Evolutionary conservation across 306 rosid species (phyloP), one percentile per base, ranked within the genome.

Genomic region (Gleditsia sinensis): DNA sequence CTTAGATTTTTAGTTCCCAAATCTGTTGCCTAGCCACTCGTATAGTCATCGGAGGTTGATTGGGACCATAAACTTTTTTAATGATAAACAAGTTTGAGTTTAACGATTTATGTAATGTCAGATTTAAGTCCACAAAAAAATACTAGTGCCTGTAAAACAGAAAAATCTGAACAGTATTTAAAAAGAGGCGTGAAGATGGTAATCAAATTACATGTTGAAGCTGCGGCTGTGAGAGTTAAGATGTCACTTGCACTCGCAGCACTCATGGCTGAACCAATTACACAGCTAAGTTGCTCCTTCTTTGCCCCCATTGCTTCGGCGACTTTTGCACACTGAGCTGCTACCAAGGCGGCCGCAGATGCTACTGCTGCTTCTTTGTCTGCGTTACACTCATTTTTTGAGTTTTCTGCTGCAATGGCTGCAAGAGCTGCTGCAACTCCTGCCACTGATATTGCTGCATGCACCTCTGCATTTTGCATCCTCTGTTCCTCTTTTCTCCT

Each of bases 351-450:
- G 3, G 99, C 89, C 0, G 99, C 99, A 53, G 99, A 90, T 57
- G 98, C 96, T 72, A 92, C 74, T 1, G 97, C 96, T 2, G 93
- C 83, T 16, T 92, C 97, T 82, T 79, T 90, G 16, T 84, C 87
- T 19, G 74, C 74, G 58, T 78, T 71, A 0, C 89, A 63, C 51
- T 82, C 81, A 0, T 77, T 84, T 20, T 59, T 80, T 4, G 89
- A 78, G 55, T 71, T 90, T 4, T 90, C 96, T 13, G 93, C 88
- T 1, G 99, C 99, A 78, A 92, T 78, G 28, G 88, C 86, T 0
- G 98, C 93, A 54, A 94, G 93, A 46, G 99, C 97, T 1, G 99
- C 98, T 37, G 99, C 99, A 24, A 94, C 91, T 14, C 99, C 95
- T 1, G 96, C 98, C 78, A 94, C 81, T 0, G 99, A 90, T 58